Evolutionary conservation across 1,139 yeast genomes (phyloP).

Genomic region (Blastobotrys apis): DNA sequence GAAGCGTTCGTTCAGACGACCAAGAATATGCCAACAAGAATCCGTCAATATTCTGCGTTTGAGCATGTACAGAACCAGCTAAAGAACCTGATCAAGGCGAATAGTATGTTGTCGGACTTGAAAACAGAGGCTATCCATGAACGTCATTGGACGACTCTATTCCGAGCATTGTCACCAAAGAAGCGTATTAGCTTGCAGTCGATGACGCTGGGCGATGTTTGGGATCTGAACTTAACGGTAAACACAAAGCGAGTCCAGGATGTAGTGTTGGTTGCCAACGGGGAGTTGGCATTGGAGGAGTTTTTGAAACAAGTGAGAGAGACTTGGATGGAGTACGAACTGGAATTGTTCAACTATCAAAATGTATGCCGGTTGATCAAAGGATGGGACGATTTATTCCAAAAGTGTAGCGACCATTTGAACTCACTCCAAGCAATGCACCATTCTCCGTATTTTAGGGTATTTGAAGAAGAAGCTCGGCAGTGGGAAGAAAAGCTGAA

Average conservation of each 20-base stretch:
- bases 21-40: conserved; percentile 52
- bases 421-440: conserved; percentile 66
- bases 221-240: conserved; percentile 49
- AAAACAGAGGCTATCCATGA: conserved; percentile 55
- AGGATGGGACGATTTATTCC: conserved; percentile 66
- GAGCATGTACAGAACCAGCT: conserved; percentile 51
- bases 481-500: conserved; percentile 57
- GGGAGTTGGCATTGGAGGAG: conserved; percentile 65
- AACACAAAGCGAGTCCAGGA: conserved; percentile 49
- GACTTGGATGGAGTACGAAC: conserved; percentile 40
- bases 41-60: conserved; percentile 68
- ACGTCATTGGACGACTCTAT: conserved; percentile 67
- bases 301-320: conserved; percentile 45
- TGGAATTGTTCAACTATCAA: conserved; percentile 56
- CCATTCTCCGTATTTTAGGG: conserved; percentile 57
- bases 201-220: conserved; percentile 54
- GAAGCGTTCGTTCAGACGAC: conserved; percentile 49
- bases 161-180: conserved; percentile 30
- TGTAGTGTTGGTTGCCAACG: conserved; percentile 61
- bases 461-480: conserved; percentile 57
- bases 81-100: conserved; percentile 41
- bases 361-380: conserved; percentile 54
- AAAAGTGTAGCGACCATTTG: conserved; percentile 56
- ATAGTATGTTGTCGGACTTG: conserved; percentile 46
- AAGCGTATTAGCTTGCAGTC: conserved; percentile 26